phyloP scores from a whole-genome alignment of 2,329 filamentous ascomycete species.

The Penicillium sp. region DNA sequence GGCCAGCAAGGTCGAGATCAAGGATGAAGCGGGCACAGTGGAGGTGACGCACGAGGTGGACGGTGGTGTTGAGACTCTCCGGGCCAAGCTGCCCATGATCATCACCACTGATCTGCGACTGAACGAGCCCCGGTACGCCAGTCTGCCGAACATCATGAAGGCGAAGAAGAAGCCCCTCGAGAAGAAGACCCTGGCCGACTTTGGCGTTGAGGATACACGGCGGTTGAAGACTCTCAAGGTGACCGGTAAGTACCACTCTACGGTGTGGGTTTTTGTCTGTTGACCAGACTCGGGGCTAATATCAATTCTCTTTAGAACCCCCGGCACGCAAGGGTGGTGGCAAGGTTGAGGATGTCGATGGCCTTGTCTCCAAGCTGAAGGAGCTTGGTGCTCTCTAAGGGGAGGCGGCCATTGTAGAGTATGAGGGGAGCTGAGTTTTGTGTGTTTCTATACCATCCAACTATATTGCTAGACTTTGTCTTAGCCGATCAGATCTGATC shows the following conservation, averaged over 20 bases:
- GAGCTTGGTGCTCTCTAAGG: conserved; percentile 85
- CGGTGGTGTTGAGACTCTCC: conserved; percentile 88
- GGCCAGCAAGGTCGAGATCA: conserved; percentile 80
- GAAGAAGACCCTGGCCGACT: conserved; percentile 85
- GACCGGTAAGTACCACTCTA: conserved; percentile 61
- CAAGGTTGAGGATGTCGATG: conserved; percentile 96
- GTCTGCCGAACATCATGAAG: conserved; percentile 99
- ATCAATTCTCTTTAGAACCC: conserved; percentile 70
- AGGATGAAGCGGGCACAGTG: conserved; percentile 68
- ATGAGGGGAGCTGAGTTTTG: conserved; percentile 14
- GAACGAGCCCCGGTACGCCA: conserved; percentile 95
- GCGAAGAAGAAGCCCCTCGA: conserved; percentile 99
- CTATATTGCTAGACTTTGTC: conserved; percentile 8
- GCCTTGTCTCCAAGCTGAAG: conserved; percentile 92
- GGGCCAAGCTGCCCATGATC: conserved; percentile 83
- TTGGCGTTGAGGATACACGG: conserved; percentile 73
- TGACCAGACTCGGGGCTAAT: too few species aligned
- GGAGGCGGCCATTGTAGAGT: not conserved
- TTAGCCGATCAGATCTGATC: not conserved
- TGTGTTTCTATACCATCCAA: conserved; percentile 31
- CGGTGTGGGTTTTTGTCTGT: too few species aligned
- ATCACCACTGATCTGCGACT: conserved; percentile 93
- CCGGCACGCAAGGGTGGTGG: conserved; percentile 85
- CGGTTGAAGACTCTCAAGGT: conserved; percentile 91
- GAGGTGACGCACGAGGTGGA: conserved; percentile 91